These are phyloP conservation scores for Falciphora oryzae DNA, from an alignment of 2,329 filamentous ascomycete species.

Conservation along the genomic window DNA sequence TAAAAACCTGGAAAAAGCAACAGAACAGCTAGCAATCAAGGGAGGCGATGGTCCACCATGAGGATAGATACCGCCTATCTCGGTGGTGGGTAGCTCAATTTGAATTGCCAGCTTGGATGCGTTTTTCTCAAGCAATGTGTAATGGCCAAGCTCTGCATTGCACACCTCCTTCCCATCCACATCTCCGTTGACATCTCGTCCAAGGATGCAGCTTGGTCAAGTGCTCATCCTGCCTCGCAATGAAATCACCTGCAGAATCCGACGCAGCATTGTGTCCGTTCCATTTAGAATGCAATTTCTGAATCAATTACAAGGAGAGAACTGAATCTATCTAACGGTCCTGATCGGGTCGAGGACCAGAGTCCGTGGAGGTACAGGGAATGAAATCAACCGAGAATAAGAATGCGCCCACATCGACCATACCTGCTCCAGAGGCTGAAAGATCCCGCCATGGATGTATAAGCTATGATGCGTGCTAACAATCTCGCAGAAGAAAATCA, in stretches of 20 bases:
- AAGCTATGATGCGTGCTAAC: slow-evolving; percentile 10
- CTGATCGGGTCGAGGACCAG: neutral
- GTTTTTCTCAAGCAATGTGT: no score
- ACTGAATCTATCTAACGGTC: slow-evolving; percentile 8
- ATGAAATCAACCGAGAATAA: slow-evolving; percentile 10
- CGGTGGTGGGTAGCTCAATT: no score
- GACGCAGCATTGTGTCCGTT: no score
- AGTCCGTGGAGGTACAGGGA: slow-evolving; percentile 9
- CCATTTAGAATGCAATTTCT: neutral
- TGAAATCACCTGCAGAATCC: neutral
- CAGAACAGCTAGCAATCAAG: neutral
- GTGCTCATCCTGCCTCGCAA: neutral
- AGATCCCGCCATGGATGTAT: slow-evolving; percentile 2
- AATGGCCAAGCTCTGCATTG: no score
- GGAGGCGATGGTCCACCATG: neutral
- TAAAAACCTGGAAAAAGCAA: neutral
- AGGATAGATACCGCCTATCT: neutral
- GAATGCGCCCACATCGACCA: slow-evolving; percentile 6
- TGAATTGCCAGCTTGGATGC: no score
- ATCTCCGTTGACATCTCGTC: no score
- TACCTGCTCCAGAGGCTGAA: slow-evolving; percentile 9
- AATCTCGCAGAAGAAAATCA: slow-evolving; percentile 10
- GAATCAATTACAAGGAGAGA: slow-evolving; percentile 3
- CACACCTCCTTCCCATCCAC: no score
- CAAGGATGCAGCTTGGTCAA: no score